Base-by-base conservation (phyloP, 1,284 basidiomycete genomes). In the Schizophyllum commune region DNA sequence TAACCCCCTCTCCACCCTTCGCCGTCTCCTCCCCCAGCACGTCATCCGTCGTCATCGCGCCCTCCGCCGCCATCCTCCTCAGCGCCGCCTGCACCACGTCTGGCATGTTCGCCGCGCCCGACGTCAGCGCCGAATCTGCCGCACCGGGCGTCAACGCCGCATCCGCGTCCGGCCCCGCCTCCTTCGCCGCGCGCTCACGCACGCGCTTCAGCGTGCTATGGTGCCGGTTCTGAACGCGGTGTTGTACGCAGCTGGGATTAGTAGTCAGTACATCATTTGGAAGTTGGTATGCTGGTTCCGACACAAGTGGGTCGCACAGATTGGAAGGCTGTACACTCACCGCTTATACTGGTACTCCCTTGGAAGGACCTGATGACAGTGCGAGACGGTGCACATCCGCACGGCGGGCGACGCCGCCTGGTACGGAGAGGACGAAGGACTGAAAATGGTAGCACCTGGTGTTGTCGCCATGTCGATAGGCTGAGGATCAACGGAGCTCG, bases 141-240 rank as follows among this genome's bases (percentile, higher is more conserved):
- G 19, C 20, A 13, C 58, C 17, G 19, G 33, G 19, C 52, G 52
- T 54, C 52, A 32, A 20, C 58, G 21, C 21, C 57, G 22, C 67
- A 60, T 63, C 63, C 55, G 52, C 67, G 60, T 51, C 68, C 59
- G 59, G 68, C 61, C 72, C 73, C 6, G 68, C 66, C 5, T 72
- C 73, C 65, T 80, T 80, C 11, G 69, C 70, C 58, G 75, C 74
- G 64, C 77, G 79, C 66, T 81, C 80, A 39, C 79, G 69, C 5
- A 76, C 74, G 6, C 80, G 75, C 68, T 83, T 83, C 59, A 83
- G 72, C 64, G 78, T 76, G 64, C 78, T 79, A 63, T 83, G 81
- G 63, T 79, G 75, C 54, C 81, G 73, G 64, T 83, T 83, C 69
- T 83, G 82, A 33, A 79, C 65, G 2, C 82, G 75, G 62, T 84